These are phyloP conservation scores for Corniculantispora saksenae DNA, from an alignment of 2,329 filamentous ascomycete genomes.

Conservation along the genomic window DNA sequence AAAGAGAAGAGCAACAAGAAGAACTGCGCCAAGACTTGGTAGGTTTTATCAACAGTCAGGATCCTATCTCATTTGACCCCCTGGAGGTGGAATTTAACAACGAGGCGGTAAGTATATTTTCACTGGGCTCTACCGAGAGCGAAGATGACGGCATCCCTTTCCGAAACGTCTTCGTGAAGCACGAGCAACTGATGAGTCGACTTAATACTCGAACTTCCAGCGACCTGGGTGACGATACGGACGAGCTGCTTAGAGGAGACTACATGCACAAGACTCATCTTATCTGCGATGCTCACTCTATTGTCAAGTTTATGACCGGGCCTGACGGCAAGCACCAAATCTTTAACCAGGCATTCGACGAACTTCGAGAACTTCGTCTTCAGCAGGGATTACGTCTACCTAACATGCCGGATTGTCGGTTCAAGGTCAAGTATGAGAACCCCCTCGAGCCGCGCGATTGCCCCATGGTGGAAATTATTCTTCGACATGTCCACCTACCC, in stretches of 20 bases:
- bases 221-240: background rate
- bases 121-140: too few relatives aligned
- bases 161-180: too few relatives aligned
- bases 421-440: background rate
- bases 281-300: background rate
- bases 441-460: background rate
- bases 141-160: too few relatives aligned
- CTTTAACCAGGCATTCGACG: background rate
- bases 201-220: background rate
- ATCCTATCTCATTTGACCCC: too few relatives aligned
- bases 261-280: background rate
- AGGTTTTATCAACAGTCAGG: too few relatives aligned
- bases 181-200: background rate
- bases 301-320: background rate
- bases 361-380: rapidly evolving
- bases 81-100: too few relatives aligned
- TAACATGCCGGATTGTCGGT: background rate
- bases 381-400: background rate
- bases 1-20: background rate
- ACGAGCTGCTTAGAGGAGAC: background rate
- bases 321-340: background rate
- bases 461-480: background rate
- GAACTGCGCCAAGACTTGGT: too few relatives aligned
- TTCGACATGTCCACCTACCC: background rate
- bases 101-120: too few relatives aligned